Percentiles rank a stretch among this genome's conserved stretches.
These are phyloP conservation scores for Aquilaria malaccensis DNA, from an alignment of 345 rosid genomes.

Conservation along the genomic window DNA sequence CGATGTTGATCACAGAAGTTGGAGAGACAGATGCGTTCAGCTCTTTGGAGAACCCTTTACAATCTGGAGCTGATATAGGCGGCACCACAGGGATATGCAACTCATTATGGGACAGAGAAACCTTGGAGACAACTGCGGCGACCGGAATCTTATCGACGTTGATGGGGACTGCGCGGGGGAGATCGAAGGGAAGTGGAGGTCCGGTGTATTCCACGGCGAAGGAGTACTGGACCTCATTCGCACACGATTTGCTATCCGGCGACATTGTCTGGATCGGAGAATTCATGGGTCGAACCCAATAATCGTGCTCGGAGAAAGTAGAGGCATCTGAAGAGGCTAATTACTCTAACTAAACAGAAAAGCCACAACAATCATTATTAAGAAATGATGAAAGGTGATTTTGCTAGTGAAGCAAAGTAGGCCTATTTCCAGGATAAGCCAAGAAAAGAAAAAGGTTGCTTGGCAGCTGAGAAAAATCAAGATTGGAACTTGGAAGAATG, in stretches of 20 bases:
- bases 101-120: constrained; percentile 37
- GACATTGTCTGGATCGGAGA: constrained; percentile 18
- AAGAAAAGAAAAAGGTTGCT: constrained; percentile 1
- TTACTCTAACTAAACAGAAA: too few species aligned
- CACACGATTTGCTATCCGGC: constrained; percentile 22
- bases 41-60: constrained; percentile 38
- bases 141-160: constrained; percentile 82
- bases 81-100: constrained; percentile 75
- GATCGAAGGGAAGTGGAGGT: constrained; percentile 71
- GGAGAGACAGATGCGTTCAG: constrained; percentile 32
- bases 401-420: background rate
- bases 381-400: background rate
- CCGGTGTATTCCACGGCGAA: constrained; percentile 85
- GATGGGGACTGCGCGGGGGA: constrained; percentile 89
- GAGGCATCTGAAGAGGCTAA: too few species aligned
- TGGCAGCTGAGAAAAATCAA: too few species aligned
- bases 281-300: constrained; percentile 25
- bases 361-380: too few species aligned
- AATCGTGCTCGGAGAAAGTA: background rate
- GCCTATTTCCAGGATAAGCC: background rate
- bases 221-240: constrained; percentile 50
- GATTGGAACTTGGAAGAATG: too few species aligned
- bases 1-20: constrained; percentile 27
- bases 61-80: constrained; percentile 54
- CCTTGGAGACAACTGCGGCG: constrained; percentile 88